Conservation (phyloP, 345 rosid species). For the Leavenworthia alabamica region DNA sequence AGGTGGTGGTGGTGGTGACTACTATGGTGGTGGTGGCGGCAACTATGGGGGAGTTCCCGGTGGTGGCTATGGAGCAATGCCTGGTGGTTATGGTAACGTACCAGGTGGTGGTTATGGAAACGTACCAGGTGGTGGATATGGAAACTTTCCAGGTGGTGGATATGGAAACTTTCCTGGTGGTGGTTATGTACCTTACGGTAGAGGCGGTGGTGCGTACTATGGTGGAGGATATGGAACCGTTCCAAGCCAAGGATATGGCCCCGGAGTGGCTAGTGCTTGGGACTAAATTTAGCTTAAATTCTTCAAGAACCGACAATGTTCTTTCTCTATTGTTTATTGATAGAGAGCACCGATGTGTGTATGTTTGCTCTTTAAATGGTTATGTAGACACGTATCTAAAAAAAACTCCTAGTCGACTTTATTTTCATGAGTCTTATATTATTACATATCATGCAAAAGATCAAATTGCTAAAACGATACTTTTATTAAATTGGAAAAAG, state of each 20-base stretch:
- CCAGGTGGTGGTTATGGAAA: too few species aligned
- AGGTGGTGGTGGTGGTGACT: conserved; percentile 52
- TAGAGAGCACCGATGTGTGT: conserved; percentile 27
- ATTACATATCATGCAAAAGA: neutral
- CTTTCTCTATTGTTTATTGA: conserved; percentile 17
- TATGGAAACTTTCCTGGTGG: conserved; percentile 30
- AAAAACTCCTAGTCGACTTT: conserved; percentile 9
- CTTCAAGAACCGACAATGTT: conserved; percentile 10
- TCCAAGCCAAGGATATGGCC: conserved; percentile 38
- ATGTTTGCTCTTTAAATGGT: conserved; percentile 23
- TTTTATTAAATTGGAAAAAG: neutral
- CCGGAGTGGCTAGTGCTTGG: conserved; percentile 77
- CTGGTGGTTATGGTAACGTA: conserved; percentile 45
- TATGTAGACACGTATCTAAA: conserved; percentile 25
- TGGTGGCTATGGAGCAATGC: conserved; percentile 22
- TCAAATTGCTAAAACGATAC: neutral
- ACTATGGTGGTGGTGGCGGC: conserved; percentile 55
- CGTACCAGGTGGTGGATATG: too few species aligned
- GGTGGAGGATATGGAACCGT: conserved; percentile 40
- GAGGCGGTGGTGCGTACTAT: conserved; percentile 59
- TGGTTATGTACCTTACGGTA: conserved; percentile 29
- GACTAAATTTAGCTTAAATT: conserved; percentile 35
- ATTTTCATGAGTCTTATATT: neutral
- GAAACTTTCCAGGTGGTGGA: too few species aligned
- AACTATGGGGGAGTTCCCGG: conserved; percentile 51